Evolutionary conservation across 1,284 basidiomycete species (phyloP), one percentile per base, ranked within the genome.

Genomic region (Cutaneotrichosporon cutaneum): DNA sequence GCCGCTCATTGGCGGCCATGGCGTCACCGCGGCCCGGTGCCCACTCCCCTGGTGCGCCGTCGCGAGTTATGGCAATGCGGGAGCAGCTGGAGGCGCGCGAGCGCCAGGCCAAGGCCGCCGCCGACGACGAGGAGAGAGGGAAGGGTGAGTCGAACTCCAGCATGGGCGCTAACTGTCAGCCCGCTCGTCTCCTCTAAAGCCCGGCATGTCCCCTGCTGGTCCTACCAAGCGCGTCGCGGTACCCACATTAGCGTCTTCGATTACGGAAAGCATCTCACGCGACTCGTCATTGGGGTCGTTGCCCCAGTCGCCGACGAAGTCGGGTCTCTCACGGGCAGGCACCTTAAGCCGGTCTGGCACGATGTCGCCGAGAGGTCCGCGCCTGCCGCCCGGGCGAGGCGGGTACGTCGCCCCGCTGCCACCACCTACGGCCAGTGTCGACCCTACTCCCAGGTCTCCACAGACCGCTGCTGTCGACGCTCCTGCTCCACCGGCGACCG

Each of bases 1-100:
- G 90, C 72, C 83, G 87, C 74, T 89, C 84, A 4, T 63, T 71
- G 57, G 68, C 66, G 11, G 39, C 47, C 18, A 39, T 69, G 44
- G 27, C 61, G 10, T 64, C 65, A 8, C 55, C 57, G 33, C 54
- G 50, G n/a, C 48, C 26, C 11, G 27, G 27, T 14, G 13, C 26
- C 26, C 26, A 13, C 16, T 27, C 27, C 8, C 26, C 27, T 4
- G 16, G 13, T n/a, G 45, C 60, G 18, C 48, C 59, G 0, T 65
- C 64, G 2, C 60, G 61, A 0, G 68, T 71, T 6, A 63, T 61
- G 3, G 68, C 70, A 24, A 47, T 70, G 56, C 55, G 66, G 9
- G 54, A 63, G 22, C 53, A 63, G 26, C 54, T 63, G 21, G 70
- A 70, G 50, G 62, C 60, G n/a, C 50, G 59, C 16, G 55, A 62